Evolutionary conservation across 768 basidiomycete genomes (phyloP).

Genomic region (Cystoderma amianthinum): DNA sequence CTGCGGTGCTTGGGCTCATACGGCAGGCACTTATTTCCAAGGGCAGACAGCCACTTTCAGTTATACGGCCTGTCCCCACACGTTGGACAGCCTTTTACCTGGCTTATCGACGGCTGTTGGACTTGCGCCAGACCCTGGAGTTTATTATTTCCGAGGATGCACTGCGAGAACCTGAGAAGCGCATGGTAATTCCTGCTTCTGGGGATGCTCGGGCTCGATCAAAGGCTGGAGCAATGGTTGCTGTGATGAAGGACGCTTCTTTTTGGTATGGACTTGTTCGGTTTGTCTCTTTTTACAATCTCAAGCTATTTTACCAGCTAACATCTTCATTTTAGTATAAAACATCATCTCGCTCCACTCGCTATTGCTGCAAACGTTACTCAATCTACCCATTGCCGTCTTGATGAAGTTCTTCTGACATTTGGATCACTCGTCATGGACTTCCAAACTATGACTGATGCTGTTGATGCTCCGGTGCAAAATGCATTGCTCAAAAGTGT

Average conservation of each 20-base stretch:
- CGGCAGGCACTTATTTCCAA: constrained; percentile 4
- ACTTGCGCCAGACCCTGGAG: constrained; percentile 10
- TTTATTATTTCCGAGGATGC: constrained; percentile 5
- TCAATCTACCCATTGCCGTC: constrained; percentile 17
- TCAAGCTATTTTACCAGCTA: not conserved
- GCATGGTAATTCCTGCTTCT: not conserved
- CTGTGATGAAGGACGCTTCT: constrained; percentile 5
- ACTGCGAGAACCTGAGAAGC: constrained; percentile 6
- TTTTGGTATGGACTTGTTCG: constrained; percentile 17
- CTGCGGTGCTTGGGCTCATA: constrained; percentile 21
- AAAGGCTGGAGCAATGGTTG: constrained; percentile 11
- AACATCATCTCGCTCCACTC: constrained; percentile 23
- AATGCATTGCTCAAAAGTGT: constrained; percentile 17
- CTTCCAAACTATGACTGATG: constrained; percentile 8
- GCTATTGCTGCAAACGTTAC: constrained; percentile 27
- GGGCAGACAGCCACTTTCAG: constrained; percentile 6
- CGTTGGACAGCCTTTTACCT: constrained; percentile 27
- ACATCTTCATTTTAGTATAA: constrained; percentile 2
- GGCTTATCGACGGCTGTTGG: constrained; percentile 16
- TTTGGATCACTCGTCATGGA: constrained; percentile 20
- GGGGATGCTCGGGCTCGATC: constrained; percentile 5
- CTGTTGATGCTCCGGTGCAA: constrained; percentile 6
- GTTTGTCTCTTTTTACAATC: constrained; percentile 9
- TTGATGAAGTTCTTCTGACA: constrained; percentile 24
- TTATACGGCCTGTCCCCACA: constrained; percentile 25